Base-by-base conservation (phyloP, 2,329 filamentous ascomycete species). In the Xylariomycetidae sp. region DNA sequence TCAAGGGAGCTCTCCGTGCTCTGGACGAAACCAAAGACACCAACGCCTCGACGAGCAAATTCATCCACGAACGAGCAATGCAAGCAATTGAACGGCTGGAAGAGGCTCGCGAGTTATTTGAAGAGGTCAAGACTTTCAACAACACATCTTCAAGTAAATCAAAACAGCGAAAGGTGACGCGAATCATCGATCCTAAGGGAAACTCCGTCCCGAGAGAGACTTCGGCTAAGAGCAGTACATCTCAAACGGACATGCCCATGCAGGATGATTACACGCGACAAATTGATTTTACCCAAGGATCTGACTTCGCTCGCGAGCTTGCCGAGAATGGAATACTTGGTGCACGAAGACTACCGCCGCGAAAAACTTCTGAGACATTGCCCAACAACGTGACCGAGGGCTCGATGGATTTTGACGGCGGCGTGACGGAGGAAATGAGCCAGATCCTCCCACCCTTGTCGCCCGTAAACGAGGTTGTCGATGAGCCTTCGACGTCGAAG, bases 231-330 rank as follows among this genome's bases (percentile, higher is more conserved):
- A 62, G 49, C 51, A 53, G 44, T 29, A 50, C 48, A 30, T 51
- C 53, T 30, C 48, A 54, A 16, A 50, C 39, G n/a, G 54, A 52
- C 31, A 47, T 58, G 40, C 51, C 55, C 27, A 48, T 56, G 23
- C 55, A 62, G 30, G 59, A 63, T 8, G 58, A 63, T 37, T 59
- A 53, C 17, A 62, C 59, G 8, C 53, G 51, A 28, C 55, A 62
- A 38, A 49, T 62, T 27, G 46, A 62, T 36, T 42, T 62, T 16
- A 57, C 52, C 5, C 53, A 57, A 26, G 58, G 53, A 14, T 57
- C 56, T 11, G 53, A 57, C 31, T 57, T 54, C 32, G 51, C 43
- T 18, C 53, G 48, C 43, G 45, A 55, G 30, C 50, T 57, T 42
- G 51, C 52, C 20, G 41, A 46, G 27, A 50, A 49, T 32, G 50